A percentile compares a stretch with the other conserved stretches of the same genome.
These are phyloP conservation scores for Fraxinus platypoda DNA, from an alignment of 305 asterid genomes.

Conservation along the genomic window DNA sequence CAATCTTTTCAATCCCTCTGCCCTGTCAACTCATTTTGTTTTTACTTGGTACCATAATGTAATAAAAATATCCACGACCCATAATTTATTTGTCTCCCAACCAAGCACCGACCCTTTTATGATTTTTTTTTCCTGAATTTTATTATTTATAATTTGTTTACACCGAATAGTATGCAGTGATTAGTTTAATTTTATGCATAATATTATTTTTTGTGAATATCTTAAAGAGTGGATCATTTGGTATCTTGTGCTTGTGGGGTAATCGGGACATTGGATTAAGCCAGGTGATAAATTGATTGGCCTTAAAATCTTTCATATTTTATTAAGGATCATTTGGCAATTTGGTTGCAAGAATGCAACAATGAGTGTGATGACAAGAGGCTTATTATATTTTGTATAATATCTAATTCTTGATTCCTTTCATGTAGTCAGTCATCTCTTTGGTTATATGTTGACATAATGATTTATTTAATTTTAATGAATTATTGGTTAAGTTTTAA, in stretches of 20 bases:
- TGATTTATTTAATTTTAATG: neutral
- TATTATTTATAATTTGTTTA: neutral
- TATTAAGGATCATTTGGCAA: slow-evolving; percentile 22
- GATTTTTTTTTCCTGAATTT: neutral
- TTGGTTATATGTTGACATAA: neutral
- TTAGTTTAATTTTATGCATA: neutral
- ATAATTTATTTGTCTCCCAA: neutral
- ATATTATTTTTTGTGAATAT: neutral
- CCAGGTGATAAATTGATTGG: slow-evolving; percentile 14
- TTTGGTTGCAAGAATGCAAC: slow-evolving; percentile 54
- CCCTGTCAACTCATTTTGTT: slow-evolving; percentile 49
- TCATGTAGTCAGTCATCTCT: neutral
- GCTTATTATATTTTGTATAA: slow-evolving; percentile 22
- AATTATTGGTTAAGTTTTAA: neutral
- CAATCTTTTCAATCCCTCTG: slow-evolving; percentile 50
- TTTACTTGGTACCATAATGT: neutral
- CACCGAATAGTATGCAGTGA: slow-evolving; percentile 22
- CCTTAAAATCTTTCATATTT: slow-evolving; percentile 12
- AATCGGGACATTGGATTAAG: slow-evolving; percentile 34
- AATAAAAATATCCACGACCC: neutral
- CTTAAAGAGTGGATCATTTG: slow-evolving; percentile 37
- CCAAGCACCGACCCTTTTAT: slow-evolving; percentile 1
- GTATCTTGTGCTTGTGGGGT: slow-evolving; percentile 47
- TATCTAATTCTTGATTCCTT: slow-evolving; percentile 25
- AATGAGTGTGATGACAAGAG: slow-evolving; percentile 48